Evolutionary conservation across 2,329 filamentous ascomycete species (phyloP).

Genomic region (Tolypocladium tundrense): DNA sequence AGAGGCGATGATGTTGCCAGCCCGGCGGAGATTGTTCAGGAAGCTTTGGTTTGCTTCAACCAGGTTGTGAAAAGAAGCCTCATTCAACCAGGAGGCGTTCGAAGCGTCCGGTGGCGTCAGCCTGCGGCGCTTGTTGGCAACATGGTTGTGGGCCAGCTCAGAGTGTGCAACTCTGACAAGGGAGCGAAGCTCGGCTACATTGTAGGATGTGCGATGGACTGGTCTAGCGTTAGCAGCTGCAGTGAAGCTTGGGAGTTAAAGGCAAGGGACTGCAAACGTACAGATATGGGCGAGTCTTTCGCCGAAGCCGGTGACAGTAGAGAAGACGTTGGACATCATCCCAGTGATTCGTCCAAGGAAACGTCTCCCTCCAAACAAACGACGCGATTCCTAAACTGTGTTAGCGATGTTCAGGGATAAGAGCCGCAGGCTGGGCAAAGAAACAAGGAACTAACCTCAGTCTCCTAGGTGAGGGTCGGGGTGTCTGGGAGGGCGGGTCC

Average conservation of each 20-base stretch:
- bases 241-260: background rate
- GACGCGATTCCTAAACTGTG: background rate
- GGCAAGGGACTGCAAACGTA: conserved; percentile 5
- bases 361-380: conserved; percentile 12
- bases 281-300: conserved; percentile 13
- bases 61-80: conserved; percentile 7
- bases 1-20: conserved; percentile 10
- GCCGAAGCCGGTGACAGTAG: conserved; percentile 15
- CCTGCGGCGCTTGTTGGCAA: conserved; percentile 17
- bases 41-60: conserved; percentile 13
- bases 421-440: background rate
- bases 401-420: background rate
- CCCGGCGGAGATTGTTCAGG: conserved; percentile 9
- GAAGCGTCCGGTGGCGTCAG: conserved; percentile 8
- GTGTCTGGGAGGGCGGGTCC: background rate
- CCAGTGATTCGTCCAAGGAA: conserved; percentile 13
- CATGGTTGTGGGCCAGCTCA: conserved; percentile 5
- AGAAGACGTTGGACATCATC: conserved; percentile 18
- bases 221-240: background rate
- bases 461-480: conserved; percentile 1
- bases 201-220: conserved; percentile 15
- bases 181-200: conserved; percentile 13
- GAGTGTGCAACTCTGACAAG: conserved; percentile 5
- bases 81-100: background rate
- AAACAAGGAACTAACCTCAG: conserved; percentile 1